Conservation (phyloP, 2,329 filamentous ascomycete genomes). For the Phyllosticta paracitricarpa region DNA sequence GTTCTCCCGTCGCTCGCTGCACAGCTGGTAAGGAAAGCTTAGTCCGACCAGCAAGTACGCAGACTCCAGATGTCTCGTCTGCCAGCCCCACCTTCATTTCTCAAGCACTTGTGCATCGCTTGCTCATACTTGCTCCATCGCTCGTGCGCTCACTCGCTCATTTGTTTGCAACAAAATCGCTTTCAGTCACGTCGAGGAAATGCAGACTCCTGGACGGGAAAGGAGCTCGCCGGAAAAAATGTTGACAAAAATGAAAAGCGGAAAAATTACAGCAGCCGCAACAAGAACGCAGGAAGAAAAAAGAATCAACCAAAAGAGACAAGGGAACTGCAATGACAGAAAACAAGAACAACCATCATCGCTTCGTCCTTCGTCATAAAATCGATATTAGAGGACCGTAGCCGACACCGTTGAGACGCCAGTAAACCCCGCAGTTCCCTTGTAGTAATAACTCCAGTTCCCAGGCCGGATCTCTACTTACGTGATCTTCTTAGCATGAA, state of each 20-base stretch:
- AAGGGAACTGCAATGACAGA: constrained; percentile 5
- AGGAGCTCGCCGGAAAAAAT: background rate
- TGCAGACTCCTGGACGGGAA: background rate
- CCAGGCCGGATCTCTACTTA: background rate
- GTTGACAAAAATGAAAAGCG: background rate
- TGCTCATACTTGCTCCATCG: background rate
- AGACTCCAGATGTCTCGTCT: too few species aligned
- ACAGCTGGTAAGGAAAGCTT: too few species aligned
- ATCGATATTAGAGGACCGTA: constrained; percentile 5
- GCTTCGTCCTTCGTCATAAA: constrained; percentile 1
- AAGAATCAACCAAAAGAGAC: background rate
- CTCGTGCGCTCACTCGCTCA: background rate
- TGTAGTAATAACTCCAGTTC: background rate
- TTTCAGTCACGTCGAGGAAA: background rate
- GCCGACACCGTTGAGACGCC: background rate
- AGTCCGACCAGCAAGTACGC: too few species aligned
- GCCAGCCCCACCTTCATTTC: background rate
- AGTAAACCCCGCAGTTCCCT: background rate
- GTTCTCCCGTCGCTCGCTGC: too few species aligned
- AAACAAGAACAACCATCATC: constrained; percentile 2
- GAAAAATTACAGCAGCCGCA: background rate
- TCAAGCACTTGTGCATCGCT: background rate
- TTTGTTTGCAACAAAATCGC: background rate
- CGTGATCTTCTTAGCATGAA: background rate
- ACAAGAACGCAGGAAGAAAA: background rate